These are phyloP conservation scores for Podospora pseudocomata DNA, from an alignment of 495 filamentous ascomycete genomes.

Conservation along the genomic window DNA sequence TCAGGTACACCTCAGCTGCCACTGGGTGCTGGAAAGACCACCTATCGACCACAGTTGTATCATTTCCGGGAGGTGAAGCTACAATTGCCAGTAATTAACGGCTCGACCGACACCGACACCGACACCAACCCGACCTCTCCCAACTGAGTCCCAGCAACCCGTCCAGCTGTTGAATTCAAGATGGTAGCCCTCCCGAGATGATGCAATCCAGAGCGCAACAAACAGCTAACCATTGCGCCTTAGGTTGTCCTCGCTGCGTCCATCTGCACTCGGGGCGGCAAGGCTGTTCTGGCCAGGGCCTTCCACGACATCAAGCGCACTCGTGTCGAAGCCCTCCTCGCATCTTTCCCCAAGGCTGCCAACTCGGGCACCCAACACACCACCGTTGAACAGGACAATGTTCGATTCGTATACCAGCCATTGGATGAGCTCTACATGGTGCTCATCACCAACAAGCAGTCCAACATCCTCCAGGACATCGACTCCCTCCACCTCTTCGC, in stretches of 20 bases:
- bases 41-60: conserved; percentile 25
- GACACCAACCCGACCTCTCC: conserved; percentile 16
- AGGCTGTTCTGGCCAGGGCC: conserved; percentile 92
- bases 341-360: conserved; percentile 94
- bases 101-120: background rate
- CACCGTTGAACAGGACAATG: conserved; percentile 97
- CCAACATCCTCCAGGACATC: conserved; percentile 98
- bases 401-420: conserved; percentile 98
- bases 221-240: conserved; percentile 16
- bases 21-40: conserved; percentile 25
- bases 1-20: conserved; percentile 2
- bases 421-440: conserved; percentile 99
- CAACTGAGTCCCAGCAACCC: background rate
- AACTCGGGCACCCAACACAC: conserved; percentile 95
- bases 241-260: conserved; percentile 95
- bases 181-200: conserved; percentile 21
- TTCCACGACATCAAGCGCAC: conserved; percentile 96
- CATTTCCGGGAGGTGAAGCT: conserved; percentile 21
- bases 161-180: conserved; percentile 14
- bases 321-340: conserved; percentile 90
- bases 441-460: conserved; percentile 97
- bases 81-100: background rate
- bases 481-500: conserved; percentile 96
- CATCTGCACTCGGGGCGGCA: conserved; percentile 96
- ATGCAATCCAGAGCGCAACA: background rate